These are phyloP conservation scores for Aureobasidium sp. DNA, from an alignment of 2,329 filamentous ascomycete genomes.

Conservation along the genomic window DNA sequence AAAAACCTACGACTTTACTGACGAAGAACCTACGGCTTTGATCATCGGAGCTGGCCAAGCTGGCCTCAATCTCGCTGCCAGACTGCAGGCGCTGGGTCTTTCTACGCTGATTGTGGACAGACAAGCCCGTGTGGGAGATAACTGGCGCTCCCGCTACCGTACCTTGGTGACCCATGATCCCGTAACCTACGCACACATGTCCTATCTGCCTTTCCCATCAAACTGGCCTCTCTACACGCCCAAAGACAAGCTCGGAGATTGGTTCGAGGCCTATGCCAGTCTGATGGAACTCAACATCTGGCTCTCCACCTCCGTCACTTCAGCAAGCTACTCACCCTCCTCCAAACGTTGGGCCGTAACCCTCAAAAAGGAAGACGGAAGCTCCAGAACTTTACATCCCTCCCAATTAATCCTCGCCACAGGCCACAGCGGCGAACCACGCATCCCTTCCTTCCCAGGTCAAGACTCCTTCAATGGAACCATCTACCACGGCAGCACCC, in stretches of 20 bases:
- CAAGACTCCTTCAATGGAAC: slow-evolving; percentile 50
- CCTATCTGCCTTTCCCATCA: slow-evolving; percentile 56
- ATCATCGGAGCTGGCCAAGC: slow-evolving; percentile 40
- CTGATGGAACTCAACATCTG: slow-evolving; percentile 62
- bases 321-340: slow-evolving; percentile 43
- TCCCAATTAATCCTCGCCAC: slow-evolving; percentile 60
- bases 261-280: slow-evolving; percentile 57
- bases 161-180: slow-evolving; percentile 59
- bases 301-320: slow-evolving; percentile 45
- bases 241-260: slow-evolving; percentile 63
- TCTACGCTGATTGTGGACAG: slow-evolving; percentile 32
- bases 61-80: slow-evolving; percentile 28
- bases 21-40: slow-evolving; percentile 49
- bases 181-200: slow-evolving; percentile 52
- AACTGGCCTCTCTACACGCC: slow-evolving; percentile 63
- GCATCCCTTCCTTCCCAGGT: slow-evolving; percentile 41
- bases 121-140: slow-evolving; percentile 31
- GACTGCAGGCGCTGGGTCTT: slow-evolving; percentile 32
- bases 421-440: slow-evolving; percentile 58
- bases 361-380: slow-evolving; percentile 35
- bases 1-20: slow-evolving; percentile 23
- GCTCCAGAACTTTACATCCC: slow-evolving; percentile 50
- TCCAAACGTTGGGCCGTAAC: slow-evolving; percentile 48
- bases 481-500: slow-evolving; percentile 43
- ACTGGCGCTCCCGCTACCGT: slow-evolving; percentile 34